These are phyloP conservation scores for Fistulina hepatica DNA, from an alignment of 1,284 basidiomycete species.

Conservation along the genomic window DNA sequence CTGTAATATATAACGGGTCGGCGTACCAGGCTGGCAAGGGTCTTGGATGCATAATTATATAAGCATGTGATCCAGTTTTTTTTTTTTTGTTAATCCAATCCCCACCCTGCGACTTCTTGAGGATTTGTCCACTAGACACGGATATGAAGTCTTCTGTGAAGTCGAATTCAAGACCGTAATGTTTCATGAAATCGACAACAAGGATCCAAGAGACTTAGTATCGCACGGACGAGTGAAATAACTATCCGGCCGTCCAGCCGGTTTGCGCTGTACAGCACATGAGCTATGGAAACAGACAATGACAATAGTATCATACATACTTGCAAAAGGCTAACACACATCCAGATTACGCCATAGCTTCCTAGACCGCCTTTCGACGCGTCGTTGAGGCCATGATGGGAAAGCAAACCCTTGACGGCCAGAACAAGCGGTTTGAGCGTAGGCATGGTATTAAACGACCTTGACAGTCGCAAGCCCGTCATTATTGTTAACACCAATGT, in stretches of 20 bases:
- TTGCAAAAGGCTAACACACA: constrained; percentile 70
- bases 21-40: constrained; percentile 28
- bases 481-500: constrained; percentile 57
- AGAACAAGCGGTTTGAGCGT: constrained; percentile 56
- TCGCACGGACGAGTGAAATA: constrained; percentile 28
- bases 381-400: constrained; percentile 57
- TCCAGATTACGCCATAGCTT: constrained; percentile 62
- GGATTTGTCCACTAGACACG: constrained; percentile 23
- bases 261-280: constrained; percentile 27
- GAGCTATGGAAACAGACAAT: neutral
- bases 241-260: constrained; percentile 23
- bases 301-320: constrained; percentile 25
- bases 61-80: constrained; percentile 21
- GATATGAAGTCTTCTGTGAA: constrained; percentile 34
- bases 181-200: constrained; percentile 33
- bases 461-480: constrained; percentile 54
- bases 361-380: constrained; percentile 64
- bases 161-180: constrained; percentile 34
- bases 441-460: constrained; percentile 49
- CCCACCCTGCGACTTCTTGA: constrained; percentile 28
- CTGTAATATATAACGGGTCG: neutral
- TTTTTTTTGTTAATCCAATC: constrained; percentile 24
- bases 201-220: constrained; percentile 33
- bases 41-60: constrained; percentile 36
- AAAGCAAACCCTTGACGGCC: constrained; percentile 62